Conservation (phyloP, 345 rosid genomes). For the Acer negundo region DNA sequence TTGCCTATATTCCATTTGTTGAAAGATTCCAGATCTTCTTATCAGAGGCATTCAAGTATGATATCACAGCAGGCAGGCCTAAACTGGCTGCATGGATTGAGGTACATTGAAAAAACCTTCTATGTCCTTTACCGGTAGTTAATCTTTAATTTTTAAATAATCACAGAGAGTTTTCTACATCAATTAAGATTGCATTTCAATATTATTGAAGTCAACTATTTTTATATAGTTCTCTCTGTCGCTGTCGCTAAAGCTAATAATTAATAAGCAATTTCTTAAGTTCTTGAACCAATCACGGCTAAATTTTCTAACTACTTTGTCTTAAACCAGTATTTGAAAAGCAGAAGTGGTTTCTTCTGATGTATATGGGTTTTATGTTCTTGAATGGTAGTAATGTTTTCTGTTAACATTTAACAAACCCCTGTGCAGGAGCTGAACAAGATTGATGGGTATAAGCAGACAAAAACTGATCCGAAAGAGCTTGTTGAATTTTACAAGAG, state of each 20-base stretch:
- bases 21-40: conserved; percentile 65
- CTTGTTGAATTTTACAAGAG: conserved; percentile 47
- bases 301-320: no score
- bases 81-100: conserved; percentile 74
- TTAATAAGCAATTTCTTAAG: no score
- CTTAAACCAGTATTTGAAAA: background rate
- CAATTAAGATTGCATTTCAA: no score
- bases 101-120: conserved; percentile 35
- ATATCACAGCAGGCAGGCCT: conserved; percentile 71
- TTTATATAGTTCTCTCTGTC: no score
- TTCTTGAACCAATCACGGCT: no score
- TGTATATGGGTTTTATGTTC: background rate
- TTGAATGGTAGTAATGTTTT: background rate
- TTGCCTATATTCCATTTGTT: conserved; percentile 66
- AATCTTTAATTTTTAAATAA: no score
- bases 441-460: conserved; percentile 68
- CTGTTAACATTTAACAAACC: background rate
- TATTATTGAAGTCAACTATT: no score
- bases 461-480: conserved; percentile 58
- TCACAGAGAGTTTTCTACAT: background rate
- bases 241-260: no score
- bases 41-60: conserved; percentile 49
- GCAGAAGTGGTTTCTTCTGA: background rate
- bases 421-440: conserved; percentile 65
- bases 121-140: background rate